Conservation (phyloP, 177 flowering plant species). For the Tripterygium wilfordii region DNA sequence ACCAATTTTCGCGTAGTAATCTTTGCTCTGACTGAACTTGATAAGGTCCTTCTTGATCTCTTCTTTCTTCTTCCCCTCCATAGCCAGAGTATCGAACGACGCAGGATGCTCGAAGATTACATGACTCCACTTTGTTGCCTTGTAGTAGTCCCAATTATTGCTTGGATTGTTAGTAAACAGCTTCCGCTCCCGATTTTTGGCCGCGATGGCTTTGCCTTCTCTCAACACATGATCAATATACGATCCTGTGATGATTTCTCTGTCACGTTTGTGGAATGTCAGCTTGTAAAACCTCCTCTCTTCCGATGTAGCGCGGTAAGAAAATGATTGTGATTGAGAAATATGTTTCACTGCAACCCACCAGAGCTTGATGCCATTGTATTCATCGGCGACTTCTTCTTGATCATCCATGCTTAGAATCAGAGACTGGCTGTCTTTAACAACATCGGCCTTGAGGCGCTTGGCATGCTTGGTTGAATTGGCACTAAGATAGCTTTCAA, state of each 20-base stretch:
- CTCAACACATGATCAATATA: conserved; percentile 19
- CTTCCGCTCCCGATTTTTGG: conserved; percentile 23
- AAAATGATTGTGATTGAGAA: not conserved
- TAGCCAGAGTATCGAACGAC: conserved; percentile 44
- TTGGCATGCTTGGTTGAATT: conserved; percentile 14
- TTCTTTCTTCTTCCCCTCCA: conserved; percentile 51
- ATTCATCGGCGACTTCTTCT: conserved; percentile 27
- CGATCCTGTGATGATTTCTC: conserved; percentile 11
- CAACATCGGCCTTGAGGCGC: conserved; percentile 23
- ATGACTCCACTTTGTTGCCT: conserved; percentile 42
- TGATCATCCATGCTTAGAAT: conserved; percentile 32
- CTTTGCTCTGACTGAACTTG: conserved; percentile 42
- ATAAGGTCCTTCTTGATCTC: conserved; percentile 42
- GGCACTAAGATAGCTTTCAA: conserved; percentile 24
- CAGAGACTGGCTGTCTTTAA: conserved; percentile 11
- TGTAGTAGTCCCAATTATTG: conserved; percentile 5
- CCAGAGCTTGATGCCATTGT: conserved; percentile 24
- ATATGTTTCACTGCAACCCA: conserved; percentile 10
- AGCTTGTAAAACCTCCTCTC: conserved; percentile 19
- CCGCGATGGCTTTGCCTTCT: conserved; percentile 19
- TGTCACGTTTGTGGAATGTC: conserved; percentile 17
- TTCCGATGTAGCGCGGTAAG: conserved; percentile 11
- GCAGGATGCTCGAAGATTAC: conserved; percentile 59
- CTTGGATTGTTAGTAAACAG: conserved; percentile 25
- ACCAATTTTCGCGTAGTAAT: conserved; percentile 48